Evolutionary conservation across 441 rosid genomes (phyloP), one percentile per base, ranked within the genome.

Genomic region (Syzygium syzygioides): DNA sequence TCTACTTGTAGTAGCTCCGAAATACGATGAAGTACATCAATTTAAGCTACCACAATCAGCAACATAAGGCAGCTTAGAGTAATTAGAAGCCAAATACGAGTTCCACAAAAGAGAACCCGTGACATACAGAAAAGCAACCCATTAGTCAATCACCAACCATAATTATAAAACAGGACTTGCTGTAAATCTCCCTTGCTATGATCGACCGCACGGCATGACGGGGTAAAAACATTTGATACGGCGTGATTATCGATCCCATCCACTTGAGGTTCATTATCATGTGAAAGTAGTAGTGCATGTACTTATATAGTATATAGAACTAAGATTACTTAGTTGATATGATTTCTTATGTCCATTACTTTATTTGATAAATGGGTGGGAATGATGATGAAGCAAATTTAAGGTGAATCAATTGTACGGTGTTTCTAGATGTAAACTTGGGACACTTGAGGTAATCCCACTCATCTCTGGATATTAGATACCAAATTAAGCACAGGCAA

Each of bases 151-250:
- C 41, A 30, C 76, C 23, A 30, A 30, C 41, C 23, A 30, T 15
- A 34, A 34, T 30, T 8, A 64, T 64, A 64, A 32, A 32, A 30
- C 6, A 30, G 2, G 41, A 66, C 23, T 66, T 30, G 76, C 32
- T 0, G 76, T 7, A 34, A 64, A 37, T 19, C 76, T 64, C 41
- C 76, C 12, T 30, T 8, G 76, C 76, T 9, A 66, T 8, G 76
- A 66, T 17, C 12, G 3, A 30, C 32, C 3, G 23, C 1, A 0
- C 0, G 6, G 41, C 3, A 4, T 32, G 76, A 32, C 2, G 3
- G 17, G 3, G 12, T 0, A 7, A 30, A 64, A 4, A 11, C 4
- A 57, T 55, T 2, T 1, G 57, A 55, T 55, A 8, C 25, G 25
- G 57, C 55, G 15, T 54, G 55, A 54, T 6, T 54, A 54, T 54